phyloP scores from a whole-genome alignment of 2,329 filamentous ascomycete species.

The Xylariales sp. region DNA sequence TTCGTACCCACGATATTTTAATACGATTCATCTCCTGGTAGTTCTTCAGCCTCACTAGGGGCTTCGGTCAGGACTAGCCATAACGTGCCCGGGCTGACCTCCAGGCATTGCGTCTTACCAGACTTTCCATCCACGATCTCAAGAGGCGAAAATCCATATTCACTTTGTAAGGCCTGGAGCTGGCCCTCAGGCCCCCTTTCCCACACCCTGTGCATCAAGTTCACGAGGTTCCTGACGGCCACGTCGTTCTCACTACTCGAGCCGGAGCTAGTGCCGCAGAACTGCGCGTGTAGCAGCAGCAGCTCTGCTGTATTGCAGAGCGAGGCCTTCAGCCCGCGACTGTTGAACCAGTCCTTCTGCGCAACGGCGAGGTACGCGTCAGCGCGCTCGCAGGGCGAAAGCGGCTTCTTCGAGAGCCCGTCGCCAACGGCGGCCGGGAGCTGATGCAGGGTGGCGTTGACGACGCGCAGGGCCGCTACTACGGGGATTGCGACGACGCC shows the following conservation, averaged over 20 bases:
- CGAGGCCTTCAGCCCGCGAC: slow-evolving; percentile 49
- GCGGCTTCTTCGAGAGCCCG: slow-evolving; percentile 53
- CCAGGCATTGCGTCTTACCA: slow-evolving; percentile 7
- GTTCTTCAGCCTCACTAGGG: background rate
- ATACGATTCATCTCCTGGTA: background rate
- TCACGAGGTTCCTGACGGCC: slow-evolving; percentile 19
- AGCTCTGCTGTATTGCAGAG: slow-evolving; percentile 30
- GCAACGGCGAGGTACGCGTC: slow-evolving; percentile 56
- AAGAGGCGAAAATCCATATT: slow-evolving; percentile 29
- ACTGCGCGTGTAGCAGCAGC: slow-evolving; percentile 5
- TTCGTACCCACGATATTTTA: background rate
- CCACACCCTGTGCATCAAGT: slow-evolving; percentile 12
- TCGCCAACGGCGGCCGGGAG: slow-evolving; percentile 52
- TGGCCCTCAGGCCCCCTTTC: slow-evolving; percentile 21
- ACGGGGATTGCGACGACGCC: slow-evolving; percentile 56
- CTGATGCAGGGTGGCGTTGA: slow-evolving; percentile 50
- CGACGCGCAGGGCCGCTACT: slow-evolving; percentile 52
- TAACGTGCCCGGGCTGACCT: slow-evolving; percentile 30
- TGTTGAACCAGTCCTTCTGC: slow-evolving; percentile 57
- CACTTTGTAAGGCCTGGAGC: slow-evolving; percentile 20
- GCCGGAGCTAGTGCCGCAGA: background rate
- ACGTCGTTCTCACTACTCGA: background rate
- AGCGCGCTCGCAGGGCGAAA: slow-evolving; percentile 56
- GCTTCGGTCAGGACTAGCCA: slow-evolving; percentile 36
- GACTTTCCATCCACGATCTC: slow-evolving; percentile 15